These are phyloP conservation scores for Phytophthora podocarpi DNA, from an alignment of 352 stramenopile species.

Conservation along the genomic window DNA sequence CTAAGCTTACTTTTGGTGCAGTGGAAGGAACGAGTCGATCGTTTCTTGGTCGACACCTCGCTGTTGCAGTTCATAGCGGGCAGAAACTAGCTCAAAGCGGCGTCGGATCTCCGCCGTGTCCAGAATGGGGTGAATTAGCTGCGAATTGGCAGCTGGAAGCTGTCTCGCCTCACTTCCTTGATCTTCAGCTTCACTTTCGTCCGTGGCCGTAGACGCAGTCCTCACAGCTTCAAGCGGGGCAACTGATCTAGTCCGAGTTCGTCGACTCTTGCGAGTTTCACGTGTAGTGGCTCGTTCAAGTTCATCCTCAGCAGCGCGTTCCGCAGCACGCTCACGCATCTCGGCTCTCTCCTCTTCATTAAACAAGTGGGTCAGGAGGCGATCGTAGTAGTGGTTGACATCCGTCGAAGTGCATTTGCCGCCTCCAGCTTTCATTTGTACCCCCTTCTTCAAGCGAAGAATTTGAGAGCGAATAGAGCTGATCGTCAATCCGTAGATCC, in stretches of 20 bases:
- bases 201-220: background rate
- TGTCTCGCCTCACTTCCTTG: background rate
- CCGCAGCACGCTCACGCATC: constrained; percentile 8
- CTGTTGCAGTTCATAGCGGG: background rate
- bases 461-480: constrained; percentile 21
- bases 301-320: background rate
- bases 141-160: background rate
- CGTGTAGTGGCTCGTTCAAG: background rate
- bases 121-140: background rate
- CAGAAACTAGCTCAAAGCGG: constrained; percentile 19
- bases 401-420: background rate
- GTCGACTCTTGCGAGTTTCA: background rate
- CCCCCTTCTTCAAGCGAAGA: constrained; percentile 13
- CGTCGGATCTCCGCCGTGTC: constrained; percentile 22
- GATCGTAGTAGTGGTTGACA: constrained; percentile 22
- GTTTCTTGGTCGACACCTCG: too few species aligned
- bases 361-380: constrained; percentile 14
- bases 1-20: constrained; percentile 11
- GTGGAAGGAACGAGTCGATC: constrained; percentile 21
- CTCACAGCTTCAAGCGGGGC: background rate
- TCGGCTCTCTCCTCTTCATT: constrained; percentile 9
- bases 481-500: constrained; percentile 15
- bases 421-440: constrained; percentile 16
- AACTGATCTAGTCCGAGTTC: background rate
- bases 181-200: background rate